phyloP scores from a whole-genome alignment of 2,329 filamentous ascomycete genomes.

The Thelonectria blattea region DNA sequence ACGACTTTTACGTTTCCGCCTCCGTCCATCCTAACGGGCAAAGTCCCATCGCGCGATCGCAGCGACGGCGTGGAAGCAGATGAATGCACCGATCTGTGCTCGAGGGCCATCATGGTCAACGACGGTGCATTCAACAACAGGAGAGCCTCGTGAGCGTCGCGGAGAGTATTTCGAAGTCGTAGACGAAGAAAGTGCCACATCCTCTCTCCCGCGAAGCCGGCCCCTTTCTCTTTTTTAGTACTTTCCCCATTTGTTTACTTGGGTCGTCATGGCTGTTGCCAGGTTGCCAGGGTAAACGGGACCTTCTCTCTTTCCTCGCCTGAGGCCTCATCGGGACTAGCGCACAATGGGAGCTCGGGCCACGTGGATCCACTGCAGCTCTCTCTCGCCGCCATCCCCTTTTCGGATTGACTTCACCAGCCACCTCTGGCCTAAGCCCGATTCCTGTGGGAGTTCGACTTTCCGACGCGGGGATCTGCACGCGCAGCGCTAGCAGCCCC shows the following conservation, averaged over 20 bases:
- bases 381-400: not conserved
- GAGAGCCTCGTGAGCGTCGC: constrained; percentile 48
- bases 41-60: constrained; percentile 72
- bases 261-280: constrained; percentile 28
- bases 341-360: constrained; percentile 25
- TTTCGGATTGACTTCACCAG: not conserved
- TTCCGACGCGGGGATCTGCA: constrained; percentile 9
- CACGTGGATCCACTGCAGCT: constrained; percentile 20
- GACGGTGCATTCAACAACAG: constrained; percentile 10
- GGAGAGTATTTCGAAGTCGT: constrained; percentile 49
- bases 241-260: constrained; percentile 43
- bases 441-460: not conserved
- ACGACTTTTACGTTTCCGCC: constrained; percentile 84
- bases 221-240: constrained; percentile 4
- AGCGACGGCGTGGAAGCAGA: constrained; percentile 81
- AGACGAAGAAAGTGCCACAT: constrained; percentile 50
- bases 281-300: constrained; percentile 44
- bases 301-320: too few species aligned
- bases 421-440: not conserved
- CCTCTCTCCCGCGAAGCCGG: constrained; percentile 1
- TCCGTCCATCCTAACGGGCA: constrained; percentile 63
- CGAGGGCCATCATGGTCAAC: constrained; percentile 46
- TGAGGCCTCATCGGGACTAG: constrained; percentile 20
- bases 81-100: constrained; percentile 57
- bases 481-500: constrained; percentile 9